Base-by-base conservation (phyloP, 116 monocot species). In the Posidonia oceanica region DNA sequence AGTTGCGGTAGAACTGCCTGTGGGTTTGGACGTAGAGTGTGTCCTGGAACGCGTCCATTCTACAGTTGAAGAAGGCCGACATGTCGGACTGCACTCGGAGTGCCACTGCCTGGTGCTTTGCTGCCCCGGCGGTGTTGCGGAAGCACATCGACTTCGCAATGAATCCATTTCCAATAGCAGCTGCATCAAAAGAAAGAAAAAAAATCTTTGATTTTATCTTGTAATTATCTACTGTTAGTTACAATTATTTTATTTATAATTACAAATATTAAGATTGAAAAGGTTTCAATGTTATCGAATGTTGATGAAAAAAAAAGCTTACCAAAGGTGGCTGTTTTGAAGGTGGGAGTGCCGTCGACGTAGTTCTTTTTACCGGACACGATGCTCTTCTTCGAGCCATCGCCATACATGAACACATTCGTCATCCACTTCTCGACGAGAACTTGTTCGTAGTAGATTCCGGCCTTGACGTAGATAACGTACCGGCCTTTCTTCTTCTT, bases 401-500 rank as follows among this genome's bases (percentile, higher is more conserved):
- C 93, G 1, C 93, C 93, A 37, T 93, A 93, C 75, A 93, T 89
- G 78, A 75, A 78, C 18, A 93, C 58, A 66, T 89, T 89, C n/a
- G 39, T 22, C 80, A 68, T 82, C 5, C 69, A 23, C 73, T 84
- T 83, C 11, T 51, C 44, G 4, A 93, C 73, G 29, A 83, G 22
- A 2, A 89, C 82, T 14, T 77, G 72, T 75, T 93, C 93, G 6
- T 77, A 11, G 73, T 93, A 93, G 38, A 74, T 42, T 0, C 89
- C 93, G 36, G 89, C 76, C 83, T 93, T 93, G 22, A 93, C 89
- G 64, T 93, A 89, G 59, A 93, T 93, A 37, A 86, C 79, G 61
- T 79, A 86, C 23, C 90, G 70, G 14, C 75, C 82, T 0, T 14
- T 39, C 40, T 68, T 22, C 3, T 42, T 8, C 69, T 79, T 79